Conservation (phyloP, 2,329 filamentous ascomycete genomes). For the Scolecobasidium constrictum region DNA sequence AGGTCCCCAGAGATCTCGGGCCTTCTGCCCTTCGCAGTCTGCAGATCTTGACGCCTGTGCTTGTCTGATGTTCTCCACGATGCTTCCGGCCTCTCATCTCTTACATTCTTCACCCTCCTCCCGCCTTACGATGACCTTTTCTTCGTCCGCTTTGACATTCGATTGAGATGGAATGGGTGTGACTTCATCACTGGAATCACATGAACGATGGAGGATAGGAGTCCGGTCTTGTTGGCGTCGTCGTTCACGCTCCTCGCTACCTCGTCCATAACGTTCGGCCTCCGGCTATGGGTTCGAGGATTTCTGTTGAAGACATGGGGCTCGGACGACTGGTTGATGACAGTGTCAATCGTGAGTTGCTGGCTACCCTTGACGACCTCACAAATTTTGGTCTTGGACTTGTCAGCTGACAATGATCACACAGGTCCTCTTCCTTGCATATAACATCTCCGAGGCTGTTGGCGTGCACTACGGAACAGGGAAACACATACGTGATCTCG, state of each 20-base stretch:
- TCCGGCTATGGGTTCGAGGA: constrained; percentile 2
- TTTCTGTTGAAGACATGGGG: constrained; percentile 7
- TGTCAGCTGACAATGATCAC: background rate
- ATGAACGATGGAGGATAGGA: constrained; percentile 7
- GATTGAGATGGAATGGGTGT: too few relatives aligned
- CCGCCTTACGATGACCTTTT: too few relatives aligned
- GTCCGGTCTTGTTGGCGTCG: background rate
- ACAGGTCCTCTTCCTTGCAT: constrained; percentile 1
- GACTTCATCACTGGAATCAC: too few relatives aligned
- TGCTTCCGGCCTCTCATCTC: too few relatives aligned
- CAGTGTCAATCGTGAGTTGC: constrained; percentile 6
- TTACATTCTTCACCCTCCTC: too few relatives aligned
- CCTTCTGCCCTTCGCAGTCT: too few relatives aligned
- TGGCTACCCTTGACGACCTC: too few relatives aligned
- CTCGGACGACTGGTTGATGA: constrained; percentile 9
- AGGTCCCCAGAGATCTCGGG: too few relatives aligned
- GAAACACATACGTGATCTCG: constrained; percentile 3
- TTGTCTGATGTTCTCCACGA: too few relatives aligned
- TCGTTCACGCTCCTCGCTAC: background rate
- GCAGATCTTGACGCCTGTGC: too few relatives aligned
- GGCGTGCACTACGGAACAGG: constrained; percentile 3
- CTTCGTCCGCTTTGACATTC: too few relatives aligned
- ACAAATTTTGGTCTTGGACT: background rate
- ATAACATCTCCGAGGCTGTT: background rate
- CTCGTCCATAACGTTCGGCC: constrained; percentile 2